These are phyloP conservation scores for Hortiboletus flavorubellus DNA, from an alignment of 768 basidiomycete genomes.

Conservation along the genomic window DNA sequence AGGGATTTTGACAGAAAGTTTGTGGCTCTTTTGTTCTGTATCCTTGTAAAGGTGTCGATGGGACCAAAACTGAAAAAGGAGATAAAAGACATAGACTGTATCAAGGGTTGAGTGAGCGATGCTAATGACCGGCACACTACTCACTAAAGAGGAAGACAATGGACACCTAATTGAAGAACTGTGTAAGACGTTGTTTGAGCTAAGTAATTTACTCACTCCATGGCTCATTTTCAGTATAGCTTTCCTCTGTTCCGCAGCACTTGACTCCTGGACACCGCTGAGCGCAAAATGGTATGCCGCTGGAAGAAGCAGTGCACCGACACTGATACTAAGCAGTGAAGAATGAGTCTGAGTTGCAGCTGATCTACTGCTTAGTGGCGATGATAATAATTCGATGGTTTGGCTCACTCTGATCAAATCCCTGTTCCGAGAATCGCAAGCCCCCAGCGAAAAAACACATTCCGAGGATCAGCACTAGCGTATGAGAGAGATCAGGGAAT, in stretches of 20 bases:
- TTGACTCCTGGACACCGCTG: slow-evolving; percentile 18
- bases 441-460: slow-evolving; percentile 93
- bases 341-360: slow-evolving; percentile 69
- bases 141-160: slow-evolving; percentile 51
- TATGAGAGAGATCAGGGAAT: slow-evolving; percentile 6
- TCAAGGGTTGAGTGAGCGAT: not conserved
- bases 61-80: slow-evolving; percentile 56
- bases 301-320: slow-evolving; percentile 74
- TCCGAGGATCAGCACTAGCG: slow-evolving; percentile 71
- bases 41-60: slow-evolving; percentile 53
- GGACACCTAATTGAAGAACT: slow-evolving; percentile 36
- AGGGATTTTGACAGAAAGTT: slow-evolving; percentile 33
- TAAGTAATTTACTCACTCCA: slow-evolving; percentile 37
- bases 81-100: slow-evolving; percentile 48
- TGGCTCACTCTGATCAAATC: slow-evolving; percentile 65
- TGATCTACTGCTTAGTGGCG: slow-evolving; percentile 17
- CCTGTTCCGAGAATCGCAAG: slow-evolving; percentile 73
- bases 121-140: slow-evolving; percentile 14
- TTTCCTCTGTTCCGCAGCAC: slow-evolving; percentile 32
- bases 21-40: slow-evolving; percentile 42
- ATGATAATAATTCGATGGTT: not conserved
- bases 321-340: slow-evolving; percentile 73
- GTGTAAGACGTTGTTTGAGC: not conserved
- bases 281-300: slow-evolving; percentile 73
- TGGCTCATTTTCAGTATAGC: slow-evolving; percentile 50